Evolutionary conservation across 2,329 filamentous ascomycete genomes (phyloP).

Genomic region (Colletotrichum kahawae): DNA sequence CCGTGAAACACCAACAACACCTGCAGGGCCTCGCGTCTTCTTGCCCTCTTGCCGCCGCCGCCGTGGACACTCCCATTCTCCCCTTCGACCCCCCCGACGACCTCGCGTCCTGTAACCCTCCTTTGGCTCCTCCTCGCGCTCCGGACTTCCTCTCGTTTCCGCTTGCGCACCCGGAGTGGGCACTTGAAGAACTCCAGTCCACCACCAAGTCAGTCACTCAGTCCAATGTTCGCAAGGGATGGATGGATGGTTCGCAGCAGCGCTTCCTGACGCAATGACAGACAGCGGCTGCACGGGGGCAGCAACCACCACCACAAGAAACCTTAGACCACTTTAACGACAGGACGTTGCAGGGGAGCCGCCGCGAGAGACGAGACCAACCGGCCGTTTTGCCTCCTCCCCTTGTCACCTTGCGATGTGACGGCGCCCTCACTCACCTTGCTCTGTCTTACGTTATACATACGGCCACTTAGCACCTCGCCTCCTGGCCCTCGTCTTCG

Average conservation of each 20-base stretch:
- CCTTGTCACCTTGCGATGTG: neutral
- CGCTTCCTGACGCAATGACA: slow-evolving; percentile 20
- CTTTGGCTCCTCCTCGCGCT: neutral
- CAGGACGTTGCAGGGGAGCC: neutral
- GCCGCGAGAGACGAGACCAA: neutral
- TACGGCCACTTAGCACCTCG: neutral
- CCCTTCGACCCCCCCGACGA: neutral
- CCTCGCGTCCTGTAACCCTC: neutral
- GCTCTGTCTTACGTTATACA: neutral
- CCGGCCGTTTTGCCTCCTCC: neutral
- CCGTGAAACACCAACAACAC: slow-evolving; percentile 4
- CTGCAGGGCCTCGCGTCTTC: neutral
- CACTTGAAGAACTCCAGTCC: neutral
- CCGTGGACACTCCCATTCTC: neutral
- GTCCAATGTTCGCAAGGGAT: neutral
- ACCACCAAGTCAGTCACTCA: neutral
- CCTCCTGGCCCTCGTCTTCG: neutral
- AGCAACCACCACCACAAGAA: neutral
- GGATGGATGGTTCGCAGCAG: neutral
- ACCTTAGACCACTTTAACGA: neutral
- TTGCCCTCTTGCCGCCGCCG: neutral
- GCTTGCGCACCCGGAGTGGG: neutral
- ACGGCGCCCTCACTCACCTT: neutral
- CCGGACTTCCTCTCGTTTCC: neutral
- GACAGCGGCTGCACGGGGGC: slow-evolving; percentile 13